phyloP scores from a whole-genome alignment of 116 monocot genomes.

The Trichopus zeylanicus region DNA sequence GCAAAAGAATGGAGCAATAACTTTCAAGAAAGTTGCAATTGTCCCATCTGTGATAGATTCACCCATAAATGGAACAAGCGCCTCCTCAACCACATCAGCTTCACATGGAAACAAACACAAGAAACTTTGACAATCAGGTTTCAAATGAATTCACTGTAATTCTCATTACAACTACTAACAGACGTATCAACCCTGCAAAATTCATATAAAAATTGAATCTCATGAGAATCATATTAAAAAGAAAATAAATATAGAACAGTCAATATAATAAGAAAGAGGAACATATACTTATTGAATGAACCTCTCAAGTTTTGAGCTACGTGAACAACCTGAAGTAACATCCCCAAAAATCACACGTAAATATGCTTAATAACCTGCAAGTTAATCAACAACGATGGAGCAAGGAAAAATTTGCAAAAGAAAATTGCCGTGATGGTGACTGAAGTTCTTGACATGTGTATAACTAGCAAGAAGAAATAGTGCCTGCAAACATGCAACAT shows the following conservation, averaged over 20 bases:
- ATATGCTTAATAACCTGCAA: neutral
- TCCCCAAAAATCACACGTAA: neutral
- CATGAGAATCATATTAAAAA: neutral
- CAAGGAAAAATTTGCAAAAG: no score
- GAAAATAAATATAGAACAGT: neutral
- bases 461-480: neutral
- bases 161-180: neutral
- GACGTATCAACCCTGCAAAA: neutral
- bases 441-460: neutral
- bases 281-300: neutral
- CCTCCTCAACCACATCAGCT: conserved; percentile 26
- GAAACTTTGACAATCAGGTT: neutral
- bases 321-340: neutral
- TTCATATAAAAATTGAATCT: neutral
- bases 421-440: neutral
- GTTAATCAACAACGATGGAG: neutral
- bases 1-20: conserved; percentile 6
- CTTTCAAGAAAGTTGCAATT: conserved; percentile 28
- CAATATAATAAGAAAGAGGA: neutral
- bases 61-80: conserved; percentile 38
- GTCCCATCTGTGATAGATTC: conserved; percentile 44
- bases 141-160: neutral
- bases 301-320: neutral
- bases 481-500: neutral
- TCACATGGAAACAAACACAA: neutral